phyloP scores from a whole-genome alignment of 768 basidiomycete species.

The Leucocoprinus sp. region DNA sequence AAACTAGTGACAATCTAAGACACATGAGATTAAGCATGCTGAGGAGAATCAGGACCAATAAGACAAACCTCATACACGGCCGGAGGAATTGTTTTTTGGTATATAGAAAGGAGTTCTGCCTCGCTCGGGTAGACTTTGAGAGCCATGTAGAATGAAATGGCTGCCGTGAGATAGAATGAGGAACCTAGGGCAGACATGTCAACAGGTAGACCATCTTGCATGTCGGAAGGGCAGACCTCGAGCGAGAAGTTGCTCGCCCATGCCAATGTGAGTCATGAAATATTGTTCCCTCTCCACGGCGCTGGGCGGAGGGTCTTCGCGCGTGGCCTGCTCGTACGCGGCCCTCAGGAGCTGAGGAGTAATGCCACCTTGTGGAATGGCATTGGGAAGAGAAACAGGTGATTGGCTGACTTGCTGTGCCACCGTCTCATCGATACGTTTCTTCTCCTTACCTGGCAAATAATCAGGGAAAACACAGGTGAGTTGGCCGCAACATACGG shows the following conservation, averaged over 20 bases:
- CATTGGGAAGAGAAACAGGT: constrained; percentile 24
- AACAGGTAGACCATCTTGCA: constrained; percentile 3
- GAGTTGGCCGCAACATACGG: constrained; percentile 40
- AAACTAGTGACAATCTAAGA: constrained; percentile 58
- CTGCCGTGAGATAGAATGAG: constrained; percentile 67
- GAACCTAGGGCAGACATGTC: constrained; percentile 46
- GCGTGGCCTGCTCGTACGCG: constrained; percentile 58
- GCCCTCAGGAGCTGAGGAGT: constrained; percentile 48
- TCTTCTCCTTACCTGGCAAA: constrained; percentile 82
- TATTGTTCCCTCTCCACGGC: constrained; percentile 78
- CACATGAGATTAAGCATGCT: constrained; percentile 7
- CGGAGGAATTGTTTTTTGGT: constrained; percentile 83
- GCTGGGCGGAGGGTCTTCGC: constrained; percentile 59
- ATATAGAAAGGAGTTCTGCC: constrained; percentile 89
- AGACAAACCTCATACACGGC: constrained; percentile 65
- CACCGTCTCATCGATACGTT: constrained; percentile 68
- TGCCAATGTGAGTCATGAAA: constrained; percentile 84
- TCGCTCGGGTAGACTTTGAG: constrained; percentile 92
- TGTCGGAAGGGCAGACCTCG: constrained; percentile 48
- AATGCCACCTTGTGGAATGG: constrained; percentile 23
- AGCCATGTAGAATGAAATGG: constrained; percentile 87
- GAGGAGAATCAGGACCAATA: background rate
- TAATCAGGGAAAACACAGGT: constrained; percentile 1
- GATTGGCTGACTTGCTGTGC: constrained; percentile 34
- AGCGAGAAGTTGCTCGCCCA: constrained; percentile 76